Percentiles rank a stretch among this genome's conserved stretches.
phyloP scores from a whole-genome alignment of 2,329 filamentous ascomycete species.

The Botrytis squamosa region DNA sequence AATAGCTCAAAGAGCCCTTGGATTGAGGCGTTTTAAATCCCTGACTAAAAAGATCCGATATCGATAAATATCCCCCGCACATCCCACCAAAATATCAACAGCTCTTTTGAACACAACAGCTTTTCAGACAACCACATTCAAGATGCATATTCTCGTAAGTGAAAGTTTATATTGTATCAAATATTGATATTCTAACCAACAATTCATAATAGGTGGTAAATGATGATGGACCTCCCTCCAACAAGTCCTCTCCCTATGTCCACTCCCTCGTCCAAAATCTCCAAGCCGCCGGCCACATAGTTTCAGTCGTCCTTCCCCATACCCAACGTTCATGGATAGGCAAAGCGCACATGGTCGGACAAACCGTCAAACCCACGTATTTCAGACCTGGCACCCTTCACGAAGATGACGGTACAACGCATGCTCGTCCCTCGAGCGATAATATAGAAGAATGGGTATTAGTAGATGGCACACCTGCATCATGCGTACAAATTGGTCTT shows the following conservation, averaged over 20 bases:
- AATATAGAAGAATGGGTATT: conserved; percentile 75
- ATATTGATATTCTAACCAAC: neutral
- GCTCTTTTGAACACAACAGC: neutral
- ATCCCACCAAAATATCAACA: conserved; percentile 11
- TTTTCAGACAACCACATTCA: conserved; percentile 17
- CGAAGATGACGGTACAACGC: conserved; percentile 65
- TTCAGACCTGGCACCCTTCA: conserved; percentile 67
- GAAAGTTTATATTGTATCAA: neutral
- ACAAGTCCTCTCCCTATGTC: conserved; percentile 76
- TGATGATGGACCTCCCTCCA: conserved; percentile 78
- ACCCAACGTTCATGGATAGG: conserved; percentile 96
- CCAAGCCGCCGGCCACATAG: conserved; percentile 73
- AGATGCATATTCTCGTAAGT: conserved; percentile 53
- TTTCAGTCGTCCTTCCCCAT: conserved; percentile 88
- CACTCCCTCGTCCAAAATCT: conserved; percentile 71
- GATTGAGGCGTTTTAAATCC: neutral
- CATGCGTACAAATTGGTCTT: conserved; percentile 77
- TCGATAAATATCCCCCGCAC: conserved; percentile 21
- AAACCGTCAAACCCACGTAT: conserved; percentile 80
- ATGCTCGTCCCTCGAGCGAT: conserved; percentile 54
- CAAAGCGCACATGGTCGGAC: conserved; percentile 94
- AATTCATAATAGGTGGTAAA: conserved; percentile 54
- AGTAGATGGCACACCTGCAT: conserved; percentile 77
- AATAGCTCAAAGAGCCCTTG: neutral
- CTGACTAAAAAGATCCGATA: conserved; percentile 16